These are phyloP conservation scores for Hymenoscyphus repandus DNA, from an alignment of 2,329 filamentous ascomycete species.

Conservation along the genomic window DNA sequence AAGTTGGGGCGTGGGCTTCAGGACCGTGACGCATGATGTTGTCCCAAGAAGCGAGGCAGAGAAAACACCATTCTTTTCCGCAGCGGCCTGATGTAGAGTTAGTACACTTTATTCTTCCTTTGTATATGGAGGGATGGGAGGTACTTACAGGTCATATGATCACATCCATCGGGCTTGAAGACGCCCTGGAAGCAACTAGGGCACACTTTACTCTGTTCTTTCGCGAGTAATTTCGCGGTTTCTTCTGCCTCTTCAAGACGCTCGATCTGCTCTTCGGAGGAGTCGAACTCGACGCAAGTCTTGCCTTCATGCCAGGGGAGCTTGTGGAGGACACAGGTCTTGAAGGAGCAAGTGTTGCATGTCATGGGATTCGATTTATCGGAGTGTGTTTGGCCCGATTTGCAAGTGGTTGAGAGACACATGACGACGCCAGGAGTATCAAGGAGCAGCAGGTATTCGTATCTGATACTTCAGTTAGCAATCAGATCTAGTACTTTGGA, in stretches of 20 bases:
- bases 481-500: background rate
- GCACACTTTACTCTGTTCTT: slow-evolving; percentile 16
- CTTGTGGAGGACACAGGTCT: slow-evolving; percentile 20
- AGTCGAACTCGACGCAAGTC: slow-evolving; percentile 23
- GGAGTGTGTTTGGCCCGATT: slow-evolving; percentile 15
- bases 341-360: slow-evolving; percentile 18
- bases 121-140: background rate
- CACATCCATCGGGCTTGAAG: slow-evolving; percentile 17
- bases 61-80: slow-evolving; percentile 22
- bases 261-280: slow-evolving; percentile 18
- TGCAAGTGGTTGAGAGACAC: slow-evolving; percentile 19
- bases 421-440: slow-evolving; percentile 10
- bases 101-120: background rate
- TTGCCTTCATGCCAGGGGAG: slow-evolving; percentile 22
- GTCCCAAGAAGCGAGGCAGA: slow-evolving; percentile 19
- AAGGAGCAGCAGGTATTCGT: slow-evolving; percentile 14
- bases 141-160: slow-evolving; percentile 23
- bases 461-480: slow-evolving; percentile 5
- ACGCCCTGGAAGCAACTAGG: slow-evolving; percentile 20
- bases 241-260: slow-evolving; percentile 23
- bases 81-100: slow-evolving; percentile 13
- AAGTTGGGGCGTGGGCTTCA: slow-evolving; percentile 15
- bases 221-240: slow-evolving; percentile 21
- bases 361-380: slow-evolving; percentile 11
- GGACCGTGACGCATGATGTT: slow-evolving; percentile 18